Conservation (phyloP, 2,329 filamentous ascomycete species). For the Pseudocercospora crystallina region DNA sequence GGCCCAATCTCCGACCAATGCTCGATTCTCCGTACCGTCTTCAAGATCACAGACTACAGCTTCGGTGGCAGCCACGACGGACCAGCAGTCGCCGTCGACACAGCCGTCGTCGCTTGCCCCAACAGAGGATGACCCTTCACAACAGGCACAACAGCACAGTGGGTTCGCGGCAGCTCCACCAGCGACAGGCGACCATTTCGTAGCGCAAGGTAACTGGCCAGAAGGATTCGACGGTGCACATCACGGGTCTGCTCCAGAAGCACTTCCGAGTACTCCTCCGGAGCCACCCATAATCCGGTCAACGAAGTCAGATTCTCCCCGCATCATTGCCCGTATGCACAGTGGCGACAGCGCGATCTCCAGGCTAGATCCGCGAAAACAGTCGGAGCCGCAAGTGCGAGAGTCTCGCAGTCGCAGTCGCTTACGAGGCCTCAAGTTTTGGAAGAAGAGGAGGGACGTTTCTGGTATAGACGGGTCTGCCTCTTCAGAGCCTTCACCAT, state of each 20-base stretch:
- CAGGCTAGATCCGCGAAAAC: slow-evolving; percentile 14
- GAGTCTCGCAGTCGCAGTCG: slow-evolving; percentile 37
- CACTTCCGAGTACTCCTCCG: slow-evolving; percentile 23
- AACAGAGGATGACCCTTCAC: slow-evolving; percentile 27
- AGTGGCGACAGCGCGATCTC: slow-evolving; percentile 26
- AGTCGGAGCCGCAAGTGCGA: slow-evolving; percentile 21
- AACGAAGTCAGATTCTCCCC: slow-evolving; percentile 24
- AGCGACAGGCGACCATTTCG: slow-evolving; percentile 22
- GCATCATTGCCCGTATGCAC: slow-evolving; percentile 25
- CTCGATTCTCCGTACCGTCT: slow-evolving; percentile 31
- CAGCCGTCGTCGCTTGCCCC: slow-evolving; percentile 36
- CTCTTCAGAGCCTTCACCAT: slow-evolving; percentile 12
- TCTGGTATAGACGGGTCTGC: slow-evolving; percentile 10
- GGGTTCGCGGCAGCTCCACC: slow-evolving; percentile 14
- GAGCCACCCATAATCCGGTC: slow-evolving; percentile 11
- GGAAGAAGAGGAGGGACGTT: slow-evolving; percentile 35
- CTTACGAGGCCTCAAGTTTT: slow-evolving; percentile 38
- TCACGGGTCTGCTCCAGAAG: slow-evolving; percentile 24
- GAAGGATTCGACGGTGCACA: slow-evolving; percentile 24
- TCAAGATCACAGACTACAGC: slow-evolving; percentile 35
- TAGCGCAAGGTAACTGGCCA: slow-evolving; percentile 23
- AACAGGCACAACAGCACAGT: slow-evolving; percentile 7
- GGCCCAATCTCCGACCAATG: slow-evolving; percentile 6
- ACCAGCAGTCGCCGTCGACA: slow-evolving; percentile 33
- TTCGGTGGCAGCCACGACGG: slow-evolving; percentile 32